Evolutionary conservation across 768 basidiomycete species (phyloP).

Genomic region (Calocybe gangraenosa): DNA sequence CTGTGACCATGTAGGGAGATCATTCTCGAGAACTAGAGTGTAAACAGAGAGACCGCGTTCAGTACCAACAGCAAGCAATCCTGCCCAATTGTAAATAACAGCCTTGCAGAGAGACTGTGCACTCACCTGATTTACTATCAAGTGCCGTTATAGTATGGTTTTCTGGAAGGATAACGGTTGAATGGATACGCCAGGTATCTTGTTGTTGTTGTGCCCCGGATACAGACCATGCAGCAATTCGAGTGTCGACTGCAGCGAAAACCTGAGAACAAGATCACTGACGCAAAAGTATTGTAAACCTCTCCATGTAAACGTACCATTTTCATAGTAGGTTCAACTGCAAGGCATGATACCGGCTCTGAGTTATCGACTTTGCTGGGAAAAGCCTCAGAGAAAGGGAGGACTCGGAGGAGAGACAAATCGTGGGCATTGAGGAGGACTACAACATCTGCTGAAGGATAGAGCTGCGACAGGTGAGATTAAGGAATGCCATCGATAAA

Average conservation of each 20-base stretch:
- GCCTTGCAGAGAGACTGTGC: slow-evolving; percentile 1
- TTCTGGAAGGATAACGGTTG: slow-evolving; percentile 65
- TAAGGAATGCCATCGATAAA: slow-evolving; percentile 10
- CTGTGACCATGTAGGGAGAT: slow-evolving; percentile 77
- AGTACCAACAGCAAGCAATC: slow-evolving; percentile 70
- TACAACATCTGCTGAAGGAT: slow-evolving; percentile 67
- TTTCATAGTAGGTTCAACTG: slow-evolving; percentile 77
- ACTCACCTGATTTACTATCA: slow-evolving; percentile 71
- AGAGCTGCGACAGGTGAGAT: slow-evolving; percentile 42
- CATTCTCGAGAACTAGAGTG: slow-evolving; percentile 74
- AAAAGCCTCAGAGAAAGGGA: slow-evolving; percentile 81
- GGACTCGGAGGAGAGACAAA: slow-evolving; percentile 60
- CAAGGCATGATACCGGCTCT: slow-evolving; percentile 52
- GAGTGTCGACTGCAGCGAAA: slow-evolving; percentile 63
- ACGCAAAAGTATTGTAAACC: slow-evolving; percentile 10
- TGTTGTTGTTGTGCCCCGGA: slow-evolving; percentile 57
- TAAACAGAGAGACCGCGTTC: slow-evolving; percentile 62
- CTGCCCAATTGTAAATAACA: slow-evolving; percentile 38
- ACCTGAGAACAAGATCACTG: slow-evolving; percentile 42
- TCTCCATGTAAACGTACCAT: slow-evolving; percentile 49
- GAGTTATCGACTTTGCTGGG: slow-evolving; percentile 46
- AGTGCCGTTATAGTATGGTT: slow-evolving; percentile 53
- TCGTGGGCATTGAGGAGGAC: slow-evolving; percentile 69
- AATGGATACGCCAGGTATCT: slow-evolving; percentile 76
- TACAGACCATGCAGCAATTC: slow-evolving; percentile 76